phyloP scores from a whole-genome alignment of 345 rosid genomes.

The Eucalyptus tenuipes region DNA sequence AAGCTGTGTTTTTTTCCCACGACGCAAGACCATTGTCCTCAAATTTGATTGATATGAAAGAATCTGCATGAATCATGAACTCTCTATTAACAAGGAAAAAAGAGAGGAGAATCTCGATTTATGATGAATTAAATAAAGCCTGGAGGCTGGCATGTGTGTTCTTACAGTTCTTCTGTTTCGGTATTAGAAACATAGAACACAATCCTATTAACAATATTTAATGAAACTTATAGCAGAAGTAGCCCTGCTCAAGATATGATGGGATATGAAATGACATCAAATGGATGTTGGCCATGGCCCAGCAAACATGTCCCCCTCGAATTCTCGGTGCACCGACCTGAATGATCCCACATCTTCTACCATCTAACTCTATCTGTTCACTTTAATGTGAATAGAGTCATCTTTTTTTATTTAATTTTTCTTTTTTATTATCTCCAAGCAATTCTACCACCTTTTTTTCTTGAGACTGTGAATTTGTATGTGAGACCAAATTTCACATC shows the following conservation, averaged over 20 bases:
- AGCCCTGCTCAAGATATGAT: background rate
- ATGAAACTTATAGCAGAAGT: background rate
- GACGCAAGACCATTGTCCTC: conserved; percentile 76
- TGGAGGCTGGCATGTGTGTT: background rate
- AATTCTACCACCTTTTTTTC: background rate
- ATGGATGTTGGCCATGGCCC: background rate
- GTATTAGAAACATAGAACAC: background rate
- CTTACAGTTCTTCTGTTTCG: background rate
- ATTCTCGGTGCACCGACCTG: background rate
- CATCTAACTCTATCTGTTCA: background rate
- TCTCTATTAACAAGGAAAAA: background rate
- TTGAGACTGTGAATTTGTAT: background rate
- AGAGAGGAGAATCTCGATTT: background rate
- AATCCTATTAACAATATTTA: background rate
- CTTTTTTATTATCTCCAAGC: background rate
- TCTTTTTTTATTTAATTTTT: background rate
- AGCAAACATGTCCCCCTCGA: background rate
- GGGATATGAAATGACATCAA: background rate
- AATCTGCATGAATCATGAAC: conserved; percentile 32
- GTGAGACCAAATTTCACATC: background rate
- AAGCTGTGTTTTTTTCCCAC: conserved; percentile 60
- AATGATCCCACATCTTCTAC: background rate
- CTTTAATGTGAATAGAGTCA: background rate
- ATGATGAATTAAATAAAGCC: background rate
- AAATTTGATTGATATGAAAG: conserved; percentile 88